Base-by-base conservation (phyloP, 176 grass and related monocot genomes). In the Oryza officinalis region DNA sequence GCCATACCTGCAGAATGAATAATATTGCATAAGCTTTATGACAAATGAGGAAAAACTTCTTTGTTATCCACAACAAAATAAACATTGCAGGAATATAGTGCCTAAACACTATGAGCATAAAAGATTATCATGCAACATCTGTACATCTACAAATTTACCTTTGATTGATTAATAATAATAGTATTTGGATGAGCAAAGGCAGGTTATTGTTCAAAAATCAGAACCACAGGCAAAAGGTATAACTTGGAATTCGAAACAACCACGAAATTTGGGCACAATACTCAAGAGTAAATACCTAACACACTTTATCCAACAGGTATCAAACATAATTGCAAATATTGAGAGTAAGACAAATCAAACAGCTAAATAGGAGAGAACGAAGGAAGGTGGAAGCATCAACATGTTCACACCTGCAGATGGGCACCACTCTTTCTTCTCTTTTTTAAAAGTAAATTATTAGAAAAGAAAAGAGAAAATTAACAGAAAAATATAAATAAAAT, bases 1-100 rank as follows among this genome's bases (percentile, higher is more conserved):
- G 93, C 96, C 96, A 98, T 79, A 98, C 89, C 96, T 98, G 85
- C 43, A 88, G 83, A 61, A 88, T 73, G 52, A 81, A 47, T 63
- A 76, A 74, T 8, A 74, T 76, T 33, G 61, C 18, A 84, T 23
- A 60, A 79, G 32, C 54, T 44, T 75, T 32, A 73, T 75, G 60
- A 77, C 22, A 68, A 69, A 85, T 18, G 26, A 63, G 22, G 10
- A 33, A 15, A 67, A 78, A 79, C 26, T 35, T 65, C 15, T 75
- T 87, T 30, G 66, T 61, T 45, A 67, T 68, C n/a, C 65, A 32
- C 43, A 74, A 28, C 32, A 52, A 25, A 89, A 76, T 66, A 17
- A 78, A 57, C 20, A 65, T 52, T 76, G 45, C 11, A 17, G 61
- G 49, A 71, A 81, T 50, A 57, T 26, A 81, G 37, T 50, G 25